Evolutionary conservation across 257 asterid species (phyloP), one percentile per base, ranked within the genome.

Genomic region (Schizonepeta tenuifolia): DNA sequence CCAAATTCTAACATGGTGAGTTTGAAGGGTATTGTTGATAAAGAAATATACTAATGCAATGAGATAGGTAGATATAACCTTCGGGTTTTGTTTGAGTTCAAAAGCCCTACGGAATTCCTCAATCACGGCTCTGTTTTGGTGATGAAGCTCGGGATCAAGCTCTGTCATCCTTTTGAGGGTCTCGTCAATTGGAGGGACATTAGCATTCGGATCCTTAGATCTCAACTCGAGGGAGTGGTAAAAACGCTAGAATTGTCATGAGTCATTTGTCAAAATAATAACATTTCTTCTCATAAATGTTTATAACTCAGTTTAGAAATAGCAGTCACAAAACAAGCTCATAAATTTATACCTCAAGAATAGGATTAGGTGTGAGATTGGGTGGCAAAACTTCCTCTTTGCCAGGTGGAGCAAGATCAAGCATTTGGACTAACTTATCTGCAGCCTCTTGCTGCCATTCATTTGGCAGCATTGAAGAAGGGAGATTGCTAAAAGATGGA

Each of bases 81-180:
- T 91, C 4, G 98, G 98, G 79, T 95, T 90, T 75, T 90, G 92
- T 82, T 91, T 95, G 72, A 95, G 79, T 75, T 91, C 96, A 50
- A 95, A 95, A 58, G 67, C 64, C 78, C 78, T 75, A 5, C 81
- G 70, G 65, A 91, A 86, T 81, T 89, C 96, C 77, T 89, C 88
- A 50, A 86, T 76, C 76, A 85, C 79, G 47, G 84, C 73, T 83
- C 77, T 82, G 88, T 78, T 89, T 72, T 57, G 83, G 58, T 63
- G 75, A 70, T 82, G 74, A 67, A 91, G 86, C 68, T 88, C 92
- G 44, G 87, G 81, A 81, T 92, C 97, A 63, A 92, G 95, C 73
- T 87, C 95, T 38, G 89, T 95, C 75, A 88, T 92, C 81, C 74
- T 86, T 80, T 82, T 80, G 50, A 95, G 96, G 63, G 96, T 87